phyloP scores from a whole-genome alignment of 2,329 filamentous ascomycete genomes.

The Fonsecaea erecta region DNA sequence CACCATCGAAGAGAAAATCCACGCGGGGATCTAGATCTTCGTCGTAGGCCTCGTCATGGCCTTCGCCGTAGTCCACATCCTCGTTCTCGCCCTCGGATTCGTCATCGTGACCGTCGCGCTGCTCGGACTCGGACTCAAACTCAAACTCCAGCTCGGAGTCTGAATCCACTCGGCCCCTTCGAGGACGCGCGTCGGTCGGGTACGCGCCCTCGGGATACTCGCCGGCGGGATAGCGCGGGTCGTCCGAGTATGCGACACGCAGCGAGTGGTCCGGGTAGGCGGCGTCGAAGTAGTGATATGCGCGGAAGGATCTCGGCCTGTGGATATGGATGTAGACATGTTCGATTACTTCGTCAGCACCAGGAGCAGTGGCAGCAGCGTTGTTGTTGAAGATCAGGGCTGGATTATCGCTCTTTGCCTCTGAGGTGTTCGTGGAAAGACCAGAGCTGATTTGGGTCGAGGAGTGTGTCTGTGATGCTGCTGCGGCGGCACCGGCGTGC shows the following conservation, averaged over 20 bases:
- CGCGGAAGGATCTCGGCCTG: no score
- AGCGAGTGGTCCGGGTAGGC: neutral
- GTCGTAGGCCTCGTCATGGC: neutral
- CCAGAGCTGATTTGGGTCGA: neutral
- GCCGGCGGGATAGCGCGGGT: neutral
- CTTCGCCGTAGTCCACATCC: neutral
- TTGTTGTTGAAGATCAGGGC: neutral
- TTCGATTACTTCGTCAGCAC: neutral
- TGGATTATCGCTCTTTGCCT: neutral
- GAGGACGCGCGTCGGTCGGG: neutral
- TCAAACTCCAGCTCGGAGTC: neutral
- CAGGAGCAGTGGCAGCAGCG: neutral
- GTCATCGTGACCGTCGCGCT: neutral
- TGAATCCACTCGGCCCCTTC: neutral
- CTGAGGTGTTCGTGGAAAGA: neutral
- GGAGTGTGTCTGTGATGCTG: neutral
- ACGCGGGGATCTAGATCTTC: neutral
- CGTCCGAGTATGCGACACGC: neutral
- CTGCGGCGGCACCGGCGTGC: neutral
- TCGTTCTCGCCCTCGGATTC: neutral
- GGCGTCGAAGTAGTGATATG: neutral
- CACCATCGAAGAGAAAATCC: neutral
- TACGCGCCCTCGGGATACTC: neutral
- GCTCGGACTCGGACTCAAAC: neutral
- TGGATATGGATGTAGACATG: no score